Conservation (phyloP, 2,329 filamentous ascomycete genomes). For the Fusarium sp. region DNA sequence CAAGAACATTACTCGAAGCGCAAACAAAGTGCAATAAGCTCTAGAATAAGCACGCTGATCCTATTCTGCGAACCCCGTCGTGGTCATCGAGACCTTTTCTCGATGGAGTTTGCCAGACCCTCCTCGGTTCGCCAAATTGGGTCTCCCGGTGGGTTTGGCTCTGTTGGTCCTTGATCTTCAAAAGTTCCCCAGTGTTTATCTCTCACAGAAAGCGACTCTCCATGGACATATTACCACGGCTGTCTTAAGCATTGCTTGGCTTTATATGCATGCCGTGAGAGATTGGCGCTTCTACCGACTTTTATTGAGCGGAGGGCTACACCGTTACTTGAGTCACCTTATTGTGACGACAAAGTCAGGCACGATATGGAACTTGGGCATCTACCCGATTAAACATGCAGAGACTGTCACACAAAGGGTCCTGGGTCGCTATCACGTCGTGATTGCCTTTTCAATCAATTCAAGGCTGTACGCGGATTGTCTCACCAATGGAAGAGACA, state of each 20-base stretch:
- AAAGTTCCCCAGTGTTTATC: conserved; percentile 4
- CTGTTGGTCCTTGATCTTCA: neutral
- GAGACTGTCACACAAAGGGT: neutral
- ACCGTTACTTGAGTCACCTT: neutral
- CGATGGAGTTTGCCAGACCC: neutral
- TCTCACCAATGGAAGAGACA: neutral
- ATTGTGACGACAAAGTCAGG: neutral
- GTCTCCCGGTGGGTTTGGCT: conserved; percentile 4
- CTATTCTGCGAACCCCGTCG: neutral
- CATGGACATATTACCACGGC: neutral
- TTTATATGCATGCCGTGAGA: too few relatives aligned
- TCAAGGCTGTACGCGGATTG: neutral
- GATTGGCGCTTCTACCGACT: neutral
- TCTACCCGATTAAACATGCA: neutral
- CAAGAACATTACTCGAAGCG: neutral
- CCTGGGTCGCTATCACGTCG: neutral
- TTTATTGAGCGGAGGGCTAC: neutral
- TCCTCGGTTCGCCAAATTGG: conserved; percentile 8
- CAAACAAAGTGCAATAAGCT: conserved; percentile 1
- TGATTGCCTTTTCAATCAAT: neutral
- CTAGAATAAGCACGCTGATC: conserved; percentile 16
- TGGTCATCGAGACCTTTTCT: neutral
- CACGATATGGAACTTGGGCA: neutral
- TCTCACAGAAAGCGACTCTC: neutral
- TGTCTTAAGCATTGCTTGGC: conserved; percentile 6